Evolutionary conservation across 306 rosid genomes (phyloP), one percentile per base, ranked within the genome.

Genomic region (Styphnolobium japonicum): DNA sequence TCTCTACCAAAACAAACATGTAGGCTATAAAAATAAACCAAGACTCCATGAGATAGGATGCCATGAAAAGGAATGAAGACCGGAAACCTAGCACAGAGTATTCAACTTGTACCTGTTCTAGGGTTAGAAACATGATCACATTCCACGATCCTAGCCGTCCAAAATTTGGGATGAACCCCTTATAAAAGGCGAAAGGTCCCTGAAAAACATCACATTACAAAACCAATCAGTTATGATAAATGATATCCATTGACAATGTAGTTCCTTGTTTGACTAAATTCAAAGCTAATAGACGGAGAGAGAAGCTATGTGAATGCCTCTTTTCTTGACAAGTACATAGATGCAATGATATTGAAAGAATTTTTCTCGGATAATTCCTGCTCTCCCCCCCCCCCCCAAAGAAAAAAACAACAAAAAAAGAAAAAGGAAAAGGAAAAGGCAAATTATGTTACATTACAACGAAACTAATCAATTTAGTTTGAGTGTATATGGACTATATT

Each of bases 101-200:
- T 66, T 60, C 10, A 79, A 66, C 5, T 48, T 77, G 71, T 83
- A 95, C 98, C 97, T 95, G 98, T 71, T 95, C 98, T 78, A 95
- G 83, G 65, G 98, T 95, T 78, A 95, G 87, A 80, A 95, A 95
- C 98, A 95, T 95, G 87, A 95, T 88, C 85, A 95, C 98, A 61
- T 95, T 95, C 98, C 98, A 95, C 2, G 98, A 92, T 86, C 98
- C 98, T 48, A 95, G 87, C 80, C 98, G 89, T 73, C 98, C 97
- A 49, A 91, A 95, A 85, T 92, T 92, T 8, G 98, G 98, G 37
- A 92, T 85, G 86, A 95, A 95, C 16, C 98, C 98, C 85, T 95
- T 92, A 67, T 95, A 95, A 81, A 95, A 95, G 29, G 98, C 98
- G 21, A 90, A 66, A 73, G 96, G 98, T 75, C 98, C 98, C 98